These are phyloP conservation scores for Alternaria sp. DNA, from an alignment of 2,329 filamentous ascomycete species.

Conservation along the genomic window DNA sequence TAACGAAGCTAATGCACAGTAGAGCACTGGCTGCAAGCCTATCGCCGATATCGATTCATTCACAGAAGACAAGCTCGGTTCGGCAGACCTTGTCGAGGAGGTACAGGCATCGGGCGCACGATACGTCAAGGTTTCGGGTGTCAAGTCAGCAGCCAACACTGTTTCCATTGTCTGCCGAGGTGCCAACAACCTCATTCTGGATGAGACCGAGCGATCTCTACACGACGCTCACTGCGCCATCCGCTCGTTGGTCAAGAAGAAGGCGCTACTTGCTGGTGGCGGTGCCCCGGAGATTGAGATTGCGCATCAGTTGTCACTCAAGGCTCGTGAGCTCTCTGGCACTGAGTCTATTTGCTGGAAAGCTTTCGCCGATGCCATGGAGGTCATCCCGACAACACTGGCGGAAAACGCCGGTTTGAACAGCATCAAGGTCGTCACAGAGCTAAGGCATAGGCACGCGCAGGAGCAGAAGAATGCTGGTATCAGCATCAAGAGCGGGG, in stretches of 20 bases:
- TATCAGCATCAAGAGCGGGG: slow-evolving; percentile 96
- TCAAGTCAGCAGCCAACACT: slow-evolving; percentile 82
- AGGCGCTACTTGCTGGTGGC: slow-evolving; percentile 95
- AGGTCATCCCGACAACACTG: slow-evolving; percentile 94
- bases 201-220: slow-evolving; percentile 94
- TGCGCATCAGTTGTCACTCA: slow-evolving; percentile 81
- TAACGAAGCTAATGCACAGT: slow-evolving; percentile 4
- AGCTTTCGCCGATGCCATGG: slow-evolving; percentile 95
- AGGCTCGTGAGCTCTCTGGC: slow-evolving; percentile 81
- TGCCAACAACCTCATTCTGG: slow-evolving; percentile 91
- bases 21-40: slow-evolving; percentile 94
- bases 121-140: slow-evolving; percentile 93
- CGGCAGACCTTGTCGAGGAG: slow-evolving; percentile 93
- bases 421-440: slow-evolving; percentile 98
- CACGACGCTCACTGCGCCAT: slow-evolving; percentile 98
- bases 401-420: slow-evolving; percentile 98
- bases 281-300: slow-evolving; percentile 98
- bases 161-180: slow-evolving; percentile 94
- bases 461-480: slow-evolving; percentile 95
- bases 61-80: slow-evolving; percentile 96
- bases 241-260: slow-evolving; percentile 98
- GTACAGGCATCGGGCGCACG: slow-evolving; percentile 84
- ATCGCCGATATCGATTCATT: slow-evolving; percentile 99
- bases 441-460: slow-evolving; percentile 91
- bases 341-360: slow-evolving; percentile 99